Evolutionary conservation across 78 protist species (phyloP).

Genomic region (Dictyostelium firmibasis): DNA sequence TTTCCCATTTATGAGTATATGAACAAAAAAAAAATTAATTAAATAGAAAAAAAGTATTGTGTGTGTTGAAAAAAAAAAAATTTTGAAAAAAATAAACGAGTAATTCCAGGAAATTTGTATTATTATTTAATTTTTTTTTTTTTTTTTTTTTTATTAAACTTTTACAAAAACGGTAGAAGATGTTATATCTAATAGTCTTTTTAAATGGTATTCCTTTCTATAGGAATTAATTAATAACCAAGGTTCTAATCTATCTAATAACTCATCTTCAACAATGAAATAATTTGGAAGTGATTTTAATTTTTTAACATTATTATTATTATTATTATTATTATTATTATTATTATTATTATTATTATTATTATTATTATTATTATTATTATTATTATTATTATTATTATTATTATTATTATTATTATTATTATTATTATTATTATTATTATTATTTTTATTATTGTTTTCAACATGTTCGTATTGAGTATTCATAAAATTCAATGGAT

Average conservation of each 20-base stretch:
- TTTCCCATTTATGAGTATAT: background rate
- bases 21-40: background rate
- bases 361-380: too few species aligned
- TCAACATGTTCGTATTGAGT: background rate
- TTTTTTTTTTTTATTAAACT: background rate
- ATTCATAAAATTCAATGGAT: conserved; percentile 28
- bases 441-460: background rate
- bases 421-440: too few species aligned
- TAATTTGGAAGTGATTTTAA: conserved; percentile 5
- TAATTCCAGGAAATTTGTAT: background rate
- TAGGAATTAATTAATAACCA: background rate
- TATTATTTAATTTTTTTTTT: background rate
- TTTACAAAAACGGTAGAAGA: conserved; percentile 2
- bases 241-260: background rate
- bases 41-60: background rate
- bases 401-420: too few species aligned
- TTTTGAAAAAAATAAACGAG: background rate
- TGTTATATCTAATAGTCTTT: conserved; percentile 7
- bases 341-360: too few species aligned
- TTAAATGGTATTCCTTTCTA: background rate
- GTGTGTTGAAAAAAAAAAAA: background rate
- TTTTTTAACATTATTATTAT: background rate
- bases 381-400: too few species aligned
- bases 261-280: conserved; percentile 42
- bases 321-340: too few species aligned